Base-by-base conservation (phyloP, 768 basidiomycete species). In the Tylopilus balloui region DNA sequence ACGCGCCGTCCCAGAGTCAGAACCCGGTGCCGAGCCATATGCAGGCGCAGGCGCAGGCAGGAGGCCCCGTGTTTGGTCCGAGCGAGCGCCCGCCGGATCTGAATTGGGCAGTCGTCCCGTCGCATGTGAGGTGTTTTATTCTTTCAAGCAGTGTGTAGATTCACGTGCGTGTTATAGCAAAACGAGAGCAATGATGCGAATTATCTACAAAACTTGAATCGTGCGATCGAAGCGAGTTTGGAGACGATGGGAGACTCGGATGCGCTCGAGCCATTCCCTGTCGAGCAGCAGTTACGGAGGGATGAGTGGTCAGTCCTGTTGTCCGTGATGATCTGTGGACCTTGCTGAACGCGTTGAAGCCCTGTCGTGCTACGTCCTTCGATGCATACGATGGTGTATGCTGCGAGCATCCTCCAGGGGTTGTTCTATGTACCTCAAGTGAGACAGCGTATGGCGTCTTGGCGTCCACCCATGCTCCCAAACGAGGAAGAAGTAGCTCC, bases 391-490 rank as follows among this genome's bases (percentile, higher is more conserved):
- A 67, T 78, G 23, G 75, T 76, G 2, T 83, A 86, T 52, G 82
- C 83, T 20, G 78, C 82, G 1, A 66, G 87, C 59, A 75, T 88
- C 44, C 48, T 69, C 52, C 54, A 62, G 27, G 80, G 78, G 0
- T 57, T 90, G 4, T 87, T 78, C 60, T 78, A 77, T 51, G 74
- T 90, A 5, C 88, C 88, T 2, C 87, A 89, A 73, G 76, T 89
- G 37, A 74, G 84, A 21, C 57, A 67, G 39, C 66, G 65, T 4
- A 61, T 74, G 42, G 65, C 75, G 2, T 52, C 50, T 12, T 77
- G 73, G 72, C 57, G 69, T 29, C 67, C 70, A 28, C 48, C 54
- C 7, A 45, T 61, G 2, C 49, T 57, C 2, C 32, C 48, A 21
- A 52, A 54, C 15, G 52, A 49, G 19, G 47, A 52, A 15, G 65